These are phyloP conservation scores for Jimgerdemannia flammicorona DNA, from an alignment of 192 early-diverging fungal species.

Conservation along the genomic window DNA sequence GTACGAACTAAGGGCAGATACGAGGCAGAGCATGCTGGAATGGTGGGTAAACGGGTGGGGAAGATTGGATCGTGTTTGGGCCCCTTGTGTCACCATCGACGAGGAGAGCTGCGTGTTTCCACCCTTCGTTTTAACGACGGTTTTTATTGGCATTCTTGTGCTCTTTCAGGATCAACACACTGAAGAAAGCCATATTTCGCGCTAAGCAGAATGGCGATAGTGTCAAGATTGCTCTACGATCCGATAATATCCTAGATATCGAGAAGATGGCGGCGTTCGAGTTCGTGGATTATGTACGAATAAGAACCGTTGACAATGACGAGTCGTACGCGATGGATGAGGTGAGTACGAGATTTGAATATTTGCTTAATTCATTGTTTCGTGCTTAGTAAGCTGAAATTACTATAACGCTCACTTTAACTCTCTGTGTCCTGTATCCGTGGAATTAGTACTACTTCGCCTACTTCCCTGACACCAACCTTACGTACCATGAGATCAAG, in stretches of 20 bases:
- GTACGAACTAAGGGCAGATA: constrained; percentile 57
- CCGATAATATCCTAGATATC: constrained; percentile 49
- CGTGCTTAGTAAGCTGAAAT: background rate
- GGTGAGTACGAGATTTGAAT: constrained; percentile 21
- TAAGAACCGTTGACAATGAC: constrained; percentile 47
- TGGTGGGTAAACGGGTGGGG: constrained; percentile 30
- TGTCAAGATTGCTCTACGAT: constrained; percentile 55
- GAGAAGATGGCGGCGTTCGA: constrained; percentile 46
- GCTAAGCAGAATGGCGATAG: constrained; percentile 56
- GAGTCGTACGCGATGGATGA: constrained; percentile 55
- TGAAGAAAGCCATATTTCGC: constrained; percentile 53
- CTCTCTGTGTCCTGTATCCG: background rate
- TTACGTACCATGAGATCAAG: constrained; percentile 27
- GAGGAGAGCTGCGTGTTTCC: too few species aligned
- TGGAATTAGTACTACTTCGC: constrained; percentile 57
- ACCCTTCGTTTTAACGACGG: background rate
- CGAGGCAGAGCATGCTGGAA: constrained; percentile 43
- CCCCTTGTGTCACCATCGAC: too few species aligned
- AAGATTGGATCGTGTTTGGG: too few species aligned
- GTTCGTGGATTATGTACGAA: constrained; percentile 47
- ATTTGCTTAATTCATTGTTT: background rate
- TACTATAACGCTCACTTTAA: too few species aligned
- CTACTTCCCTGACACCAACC: constrained; percentile 52
- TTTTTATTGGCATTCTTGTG: constrained; percentile 2
- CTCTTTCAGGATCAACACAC: constrained; percentile 38